A percentile compares a stretch with the other conserved stretches of the same genome.
Evolutionary conservation across 1,284 basidiomycete species (phyloP).

Genomic region (Boletus smithii): DNA sequence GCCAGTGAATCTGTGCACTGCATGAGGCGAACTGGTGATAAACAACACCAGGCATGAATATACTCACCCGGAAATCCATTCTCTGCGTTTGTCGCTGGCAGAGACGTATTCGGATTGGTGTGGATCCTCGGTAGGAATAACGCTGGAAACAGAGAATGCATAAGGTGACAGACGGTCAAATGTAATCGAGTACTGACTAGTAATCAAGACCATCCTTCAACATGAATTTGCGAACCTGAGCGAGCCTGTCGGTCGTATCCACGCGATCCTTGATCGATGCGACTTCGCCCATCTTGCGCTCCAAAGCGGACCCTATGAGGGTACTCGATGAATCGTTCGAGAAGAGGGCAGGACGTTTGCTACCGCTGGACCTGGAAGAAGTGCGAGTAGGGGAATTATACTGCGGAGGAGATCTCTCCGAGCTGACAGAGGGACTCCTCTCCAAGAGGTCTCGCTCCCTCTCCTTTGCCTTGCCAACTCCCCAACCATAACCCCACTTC

Average conservation of each 20-base stretch:
- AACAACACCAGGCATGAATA: background rate
- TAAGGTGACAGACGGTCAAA: slow-evolving; percentile 10
- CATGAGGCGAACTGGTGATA: slow-evolving; percentile 4
- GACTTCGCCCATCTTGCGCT: slow-evolving; percentile 63
- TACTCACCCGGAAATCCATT: slow-evolving; percentile 79
- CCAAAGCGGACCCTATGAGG: slow-evolving; percentile 65
- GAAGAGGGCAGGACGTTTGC: slow-evolving; percentile 45
- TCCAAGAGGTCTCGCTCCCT: slow-evolving; percentile 42
- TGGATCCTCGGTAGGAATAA: slow-evolving; percentile 83
- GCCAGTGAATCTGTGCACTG: slow-evolving; percentile 68
- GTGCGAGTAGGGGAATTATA: slow-evolving; percentile 39
- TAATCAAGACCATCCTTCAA: slow-evolving; percentile 74
- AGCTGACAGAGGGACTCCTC: slow-evolving; percentile 41
- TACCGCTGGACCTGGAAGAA: slow-evolving; percentile 40
- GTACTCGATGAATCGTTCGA: slow-evolving; percentile 65
- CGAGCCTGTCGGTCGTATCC: slow-evolving; percentile 62
- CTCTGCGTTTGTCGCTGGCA: slow-evolving; percentile 73
- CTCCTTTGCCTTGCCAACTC: slow-evolving; percentile 57
- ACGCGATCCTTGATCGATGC: slow-evolving; percentile 50
- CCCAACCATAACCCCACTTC: slow-evolving; percentile 66
- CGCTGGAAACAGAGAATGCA: slow-evolving; percentile 35
- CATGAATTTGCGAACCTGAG: slow-evolving; percentile 69
- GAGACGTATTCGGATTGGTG: slow-evolving; percentile 89
- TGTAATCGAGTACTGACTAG: slow-evolving; percentile 58
- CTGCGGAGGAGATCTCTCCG: slow-evolving; percentile 35